phyloP scores from a whole-genome alignment of 1,139 yeast species.

The Pichia sp. region DNA sequence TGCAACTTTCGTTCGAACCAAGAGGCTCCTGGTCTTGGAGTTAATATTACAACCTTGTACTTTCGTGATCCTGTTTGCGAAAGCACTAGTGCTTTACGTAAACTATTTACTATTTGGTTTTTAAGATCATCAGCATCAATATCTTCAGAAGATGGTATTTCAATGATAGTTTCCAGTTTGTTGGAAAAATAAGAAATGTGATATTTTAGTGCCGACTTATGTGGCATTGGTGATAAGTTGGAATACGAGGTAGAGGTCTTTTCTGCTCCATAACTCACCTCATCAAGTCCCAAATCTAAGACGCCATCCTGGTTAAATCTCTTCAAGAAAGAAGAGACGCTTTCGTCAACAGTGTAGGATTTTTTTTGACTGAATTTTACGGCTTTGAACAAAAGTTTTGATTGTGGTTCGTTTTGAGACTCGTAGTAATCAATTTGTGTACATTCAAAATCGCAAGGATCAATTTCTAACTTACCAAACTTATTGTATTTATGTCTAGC shows the following conservation, averaged over 20 bases:
- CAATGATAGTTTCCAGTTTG: conserved; percentile 9
- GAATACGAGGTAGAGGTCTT: neutral
- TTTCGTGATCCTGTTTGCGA: conserved; percentile 5
- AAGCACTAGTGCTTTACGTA: neutral
- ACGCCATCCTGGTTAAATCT: conserved; percentile 6
- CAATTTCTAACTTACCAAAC: neutral
- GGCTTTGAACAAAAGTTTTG: neutral
- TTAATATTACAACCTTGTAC: conserved; percentile 10
- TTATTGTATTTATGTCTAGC: neutral
- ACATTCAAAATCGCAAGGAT: conserved; percentile 3
- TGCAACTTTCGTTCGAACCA: conserved; percentile 15
- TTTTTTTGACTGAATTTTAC: neutral
- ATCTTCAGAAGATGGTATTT: neutral
- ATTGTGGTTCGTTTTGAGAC: neutral
- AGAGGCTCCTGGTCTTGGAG: conserved; percentile 14
- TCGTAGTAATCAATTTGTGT: conserved; percentile 2
- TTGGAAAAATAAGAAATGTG: neutral
- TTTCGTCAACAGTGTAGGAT: neutral
- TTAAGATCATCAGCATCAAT: neutral
- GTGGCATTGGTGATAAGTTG: neutral
- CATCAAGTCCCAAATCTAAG: conserved; percentile 8
- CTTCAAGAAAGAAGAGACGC: conserved; percentile 1
- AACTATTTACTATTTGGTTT: neutral
- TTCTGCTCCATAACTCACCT: conserved; percentile 9
- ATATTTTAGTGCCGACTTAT: neutral